phyloP scores from a whole-genome alignment of 208 protist species.

The Tritrichomonas foetus region DNA sequence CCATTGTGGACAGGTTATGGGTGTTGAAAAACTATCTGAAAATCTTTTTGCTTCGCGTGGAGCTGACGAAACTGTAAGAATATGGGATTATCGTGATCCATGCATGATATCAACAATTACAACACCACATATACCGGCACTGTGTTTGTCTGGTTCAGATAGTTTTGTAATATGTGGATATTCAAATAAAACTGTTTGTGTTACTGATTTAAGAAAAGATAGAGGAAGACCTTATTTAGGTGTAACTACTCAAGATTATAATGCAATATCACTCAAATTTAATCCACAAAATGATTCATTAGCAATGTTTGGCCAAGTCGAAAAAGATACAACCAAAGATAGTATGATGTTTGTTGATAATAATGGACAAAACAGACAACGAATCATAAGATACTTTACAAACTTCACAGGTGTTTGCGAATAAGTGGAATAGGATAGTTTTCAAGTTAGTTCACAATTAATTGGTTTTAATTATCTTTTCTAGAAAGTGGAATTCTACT shows the following conservation, averaged over 20 bases:
- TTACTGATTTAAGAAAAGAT: not conserved
- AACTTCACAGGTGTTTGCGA: not conserved
- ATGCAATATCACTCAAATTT: not conserved
- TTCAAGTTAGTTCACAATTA: not conserved
- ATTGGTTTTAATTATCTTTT: too few species aligned
- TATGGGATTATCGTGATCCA: not conserved
- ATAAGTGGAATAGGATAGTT: too few species aligned
- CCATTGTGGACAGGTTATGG: not conserved
- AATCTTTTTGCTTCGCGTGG: not conserved
- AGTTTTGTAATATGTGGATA: not conserved
- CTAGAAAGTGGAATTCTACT: too few species aligned
- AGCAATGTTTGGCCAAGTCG: not conserved
- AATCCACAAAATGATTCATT: not conserved
- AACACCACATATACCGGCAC: not conserved
- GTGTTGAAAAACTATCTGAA: not conserved
- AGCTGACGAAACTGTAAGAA: not conserved
- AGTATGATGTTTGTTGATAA: slow-evolving; percentile 1
- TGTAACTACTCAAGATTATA: slow-evolving; percentile 9
- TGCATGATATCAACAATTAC: not conserved
- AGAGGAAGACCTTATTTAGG: not conserved
- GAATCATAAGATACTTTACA: not conserved
- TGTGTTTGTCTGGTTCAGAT: not conserved
- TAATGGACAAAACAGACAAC: not conserved
- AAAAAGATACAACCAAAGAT: not conserved
- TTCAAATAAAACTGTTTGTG: not conserved